Percentiles rank a stretch among this genome's conserved stretches.
Evolutionary conservation across 192 early-diverging fungal genomes (phyloP).

Genomic region (Tieghemiomyces parasiticus): DNA sequence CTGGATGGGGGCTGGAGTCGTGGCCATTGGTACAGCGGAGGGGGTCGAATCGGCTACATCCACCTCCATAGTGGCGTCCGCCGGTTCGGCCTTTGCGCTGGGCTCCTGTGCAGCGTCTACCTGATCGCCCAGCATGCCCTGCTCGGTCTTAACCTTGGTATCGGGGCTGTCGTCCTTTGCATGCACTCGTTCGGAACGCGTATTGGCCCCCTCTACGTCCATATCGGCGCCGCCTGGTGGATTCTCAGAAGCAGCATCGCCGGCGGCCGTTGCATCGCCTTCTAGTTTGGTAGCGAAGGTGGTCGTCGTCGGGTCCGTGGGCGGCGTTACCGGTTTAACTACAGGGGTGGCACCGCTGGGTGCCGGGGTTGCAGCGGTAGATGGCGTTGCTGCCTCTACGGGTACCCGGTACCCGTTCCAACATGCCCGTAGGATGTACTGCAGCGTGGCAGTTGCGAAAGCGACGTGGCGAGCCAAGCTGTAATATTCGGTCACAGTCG

Average conservation of each 20-base stretch:
- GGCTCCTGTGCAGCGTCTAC: no score
- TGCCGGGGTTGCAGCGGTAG: no score
- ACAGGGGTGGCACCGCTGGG: neutral
- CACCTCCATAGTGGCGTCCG: slow-evolving; percentile 12
- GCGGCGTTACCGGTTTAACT: neutral
- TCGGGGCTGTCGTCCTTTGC: neutral
- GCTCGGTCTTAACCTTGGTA: neutral
- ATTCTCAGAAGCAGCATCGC: neutral
- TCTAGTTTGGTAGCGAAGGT: neutral
- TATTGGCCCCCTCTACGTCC: no score
- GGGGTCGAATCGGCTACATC: neutral
- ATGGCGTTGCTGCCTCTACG: no score
- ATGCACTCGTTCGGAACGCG: no score
- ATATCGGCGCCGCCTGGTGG: no score
- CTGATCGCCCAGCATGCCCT: slow-evolving; percentile 21
- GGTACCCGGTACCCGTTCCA: neutral
- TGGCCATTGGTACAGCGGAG: no score
- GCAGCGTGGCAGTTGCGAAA: neutral
- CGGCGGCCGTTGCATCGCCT: neutral
- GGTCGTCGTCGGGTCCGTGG: neutral
- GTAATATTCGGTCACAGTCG: slow-evolving; percentile 14
- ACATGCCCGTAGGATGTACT: neutral
- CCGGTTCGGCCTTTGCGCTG: slow-evolving; percentile 29
- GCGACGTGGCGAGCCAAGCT: neutral
- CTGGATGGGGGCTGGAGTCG: neutral